Percentiles rank a stretch among this genome's conserved stretches.
Evolutionary conservation across 805 yeast species (phyloP).

Genomic region (Scheffersomyces lignosus): DNA sequence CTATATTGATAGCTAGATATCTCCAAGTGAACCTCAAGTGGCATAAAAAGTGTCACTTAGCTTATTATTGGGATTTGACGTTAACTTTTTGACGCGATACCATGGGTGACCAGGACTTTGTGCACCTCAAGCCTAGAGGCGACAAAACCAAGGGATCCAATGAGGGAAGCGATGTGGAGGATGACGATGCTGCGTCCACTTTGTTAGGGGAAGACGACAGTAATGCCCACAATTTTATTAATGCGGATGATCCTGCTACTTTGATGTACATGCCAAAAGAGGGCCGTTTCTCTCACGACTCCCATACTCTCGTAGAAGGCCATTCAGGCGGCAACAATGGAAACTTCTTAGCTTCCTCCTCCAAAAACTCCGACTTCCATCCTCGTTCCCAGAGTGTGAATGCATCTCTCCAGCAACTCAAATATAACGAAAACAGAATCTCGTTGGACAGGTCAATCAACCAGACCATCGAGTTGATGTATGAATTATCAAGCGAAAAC

Average conservation of each 20-base stretch:
- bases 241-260: constrained; percentile 13
- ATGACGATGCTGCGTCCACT: constrained; percentile 12
- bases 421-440: constrained; percentile 70
- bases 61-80: too few relatives aligned
- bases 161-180: constrained; percentile 3
- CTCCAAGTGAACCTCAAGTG: too few relatives aligned
- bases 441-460: constrained; percentile 63
- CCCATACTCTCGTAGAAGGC: constrained; percentile 32
- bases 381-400: constrained; percentile 26
- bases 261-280: constrained; percentile 34
- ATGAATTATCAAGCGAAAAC: constrained; percentile 57
- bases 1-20: too few relatives aligned
- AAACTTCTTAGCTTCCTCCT: constrained; percentile 1
- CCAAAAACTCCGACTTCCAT: constrained; percentile 5
- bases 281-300: constrained; percentile 26
- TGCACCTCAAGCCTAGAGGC: constrained; percentile 1
- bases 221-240: constrained; percentile 3
- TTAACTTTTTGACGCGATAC: too few relatives aligned
- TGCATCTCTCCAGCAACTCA: constrained; percentile 68
- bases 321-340: constrained; percentile 2
- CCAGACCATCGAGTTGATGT: constrained; percentile 50
- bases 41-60: too few relatives aligned
- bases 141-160: background rate
- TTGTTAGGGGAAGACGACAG: constrained; percentile 5
- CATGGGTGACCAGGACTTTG: constrained; percentile 3